Conservation (phyloP, 1,284 basidiomycete species). For the Fomitopsis schrenkii region DNA sequence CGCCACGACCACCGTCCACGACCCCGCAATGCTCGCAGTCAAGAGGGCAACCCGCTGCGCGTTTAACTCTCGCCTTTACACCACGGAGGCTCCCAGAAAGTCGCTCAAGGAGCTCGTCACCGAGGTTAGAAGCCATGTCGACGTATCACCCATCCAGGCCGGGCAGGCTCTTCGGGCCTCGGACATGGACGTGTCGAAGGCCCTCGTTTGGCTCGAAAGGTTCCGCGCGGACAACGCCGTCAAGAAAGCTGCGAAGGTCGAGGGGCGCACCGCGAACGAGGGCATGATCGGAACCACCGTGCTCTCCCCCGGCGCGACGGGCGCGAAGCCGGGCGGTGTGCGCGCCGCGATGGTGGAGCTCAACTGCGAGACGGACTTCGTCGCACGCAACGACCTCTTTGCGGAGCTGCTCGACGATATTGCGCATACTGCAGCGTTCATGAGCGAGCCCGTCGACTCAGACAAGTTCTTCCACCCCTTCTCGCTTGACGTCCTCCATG, state of each 20-base stretch:
- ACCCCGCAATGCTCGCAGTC: slow-evolving; percentile 15
- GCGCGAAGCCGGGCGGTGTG: slow-evolving; percentile 42
- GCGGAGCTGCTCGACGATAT: slow-evolving; percentile 75
- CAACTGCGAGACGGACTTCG: slow-evolving; percentile 98
- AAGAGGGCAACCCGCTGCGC: slow-evolving; percentile 1
- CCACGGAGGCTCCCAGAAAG: slow-evolving; percentile 37
- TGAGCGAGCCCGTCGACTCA: slow-evolving; percentile 51
- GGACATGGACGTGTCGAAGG: slow-evolving; percentile 71
- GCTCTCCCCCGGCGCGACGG: slow-evolving; percentile 50
- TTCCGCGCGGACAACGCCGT: slow-evolving; percentile 72
- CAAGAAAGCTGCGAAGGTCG: slow-evolving; percentile 82
- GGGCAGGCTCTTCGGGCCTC: slow-evolving; percentile 79
- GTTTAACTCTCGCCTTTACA: slow-evolving; percentile 30
- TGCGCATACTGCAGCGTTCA: slow-evolving; percentile 83
- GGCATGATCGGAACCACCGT: slow-evolving; percentile 79
- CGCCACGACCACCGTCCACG: background rate
- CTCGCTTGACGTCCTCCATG: slow-evolving; percentile 52
- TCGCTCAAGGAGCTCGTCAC: slow-evolving; percentile 73
- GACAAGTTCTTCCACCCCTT: slow-evolving; percentile 37
- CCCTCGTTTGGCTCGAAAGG: slow-evolving; percentile 78
- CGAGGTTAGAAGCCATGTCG: slow-evolving; percentile 77
- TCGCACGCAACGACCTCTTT: slow-evolving; percentile 86
- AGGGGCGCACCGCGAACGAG: slow-evolving; percentile 68
- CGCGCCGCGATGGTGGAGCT: slow-evolving; percentile 88
- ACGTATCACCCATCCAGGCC: slow-evolving; percentile 85